A percentile compares a stretch with the other conserved stretches of the same genome.
Evolutionary conservation across 768 basidiomycete genomes (phyloP).

Genomic region (Phylloporus sp.): DNA sequence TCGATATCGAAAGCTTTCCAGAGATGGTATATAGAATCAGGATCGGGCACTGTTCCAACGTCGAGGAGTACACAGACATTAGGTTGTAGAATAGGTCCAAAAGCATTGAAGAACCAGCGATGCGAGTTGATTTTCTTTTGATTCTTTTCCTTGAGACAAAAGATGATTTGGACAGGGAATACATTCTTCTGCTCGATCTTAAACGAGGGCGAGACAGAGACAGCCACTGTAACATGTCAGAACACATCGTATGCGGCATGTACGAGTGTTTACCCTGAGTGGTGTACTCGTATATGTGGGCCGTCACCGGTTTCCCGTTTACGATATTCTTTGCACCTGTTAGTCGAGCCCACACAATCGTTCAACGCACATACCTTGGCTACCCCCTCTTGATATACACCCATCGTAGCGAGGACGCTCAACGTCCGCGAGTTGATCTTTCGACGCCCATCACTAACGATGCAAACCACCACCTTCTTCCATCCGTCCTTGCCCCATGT

Average conservation of each 20-base stretch:
- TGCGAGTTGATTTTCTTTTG: constrained; percentile 97
- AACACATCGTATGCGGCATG: neutral
- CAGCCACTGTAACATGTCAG: constrained; percentile 39
- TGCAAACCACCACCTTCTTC: constrained; percentile 96
- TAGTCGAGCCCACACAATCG: neutral
- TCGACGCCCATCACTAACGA: constrained; percentile 79
- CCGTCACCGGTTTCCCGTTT: constrained; percentile 75
- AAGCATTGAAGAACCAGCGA: constrained; percentile 93
- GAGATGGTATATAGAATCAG: constrained; percentile 84
- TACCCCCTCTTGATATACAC: constrained; percentile 90
- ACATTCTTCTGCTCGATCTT: constrained; percentile 79
- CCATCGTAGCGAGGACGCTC: constrained; percentile 88
- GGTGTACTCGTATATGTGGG: constrained; percentile 93
- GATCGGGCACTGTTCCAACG: constrained; percentile 81
- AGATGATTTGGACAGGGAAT: constrained; percentile 89
- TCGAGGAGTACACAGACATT: constrained; percentile 92
- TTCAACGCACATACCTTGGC: constrained; percentile 59
- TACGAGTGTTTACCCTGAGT: constrained; percentile 58
- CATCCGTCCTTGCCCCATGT: constrained; percentile 98
- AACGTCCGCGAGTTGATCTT: constrained; percentile 84
- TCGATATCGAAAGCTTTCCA: constrained; percentile 96
- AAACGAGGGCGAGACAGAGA: constrained; percentile 75
- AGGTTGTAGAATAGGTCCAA: constrained; percentile 72
- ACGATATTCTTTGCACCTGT: constrained; percentile 52
- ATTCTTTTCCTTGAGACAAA: constrained; percentile 89